These are phyloP conservation scores for Erysimum pusillum DNA, from an alignment of 441 rosid genomes.

Conservation along the genomic window DNA sequence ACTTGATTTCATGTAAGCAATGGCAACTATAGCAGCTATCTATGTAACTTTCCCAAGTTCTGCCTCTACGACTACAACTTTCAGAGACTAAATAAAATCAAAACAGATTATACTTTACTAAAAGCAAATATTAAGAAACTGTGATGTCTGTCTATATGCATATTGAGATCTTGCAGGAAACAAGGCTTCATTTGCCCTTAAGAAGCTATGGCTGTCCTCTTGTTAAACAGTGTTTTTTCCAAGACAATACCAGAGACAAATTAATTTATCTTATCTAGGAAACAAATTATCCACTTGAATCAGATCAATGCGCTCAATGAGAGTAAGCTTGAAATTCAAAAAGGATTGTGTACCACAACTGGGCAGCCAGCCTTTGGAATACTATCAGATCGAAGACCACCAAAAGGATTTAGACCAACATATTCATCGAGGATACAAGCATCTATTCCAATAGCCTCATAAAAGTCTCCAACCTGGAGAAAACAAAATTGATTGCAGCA, in stretches of 20 bases:
- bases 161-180: neutral
- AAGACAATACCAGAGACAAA: slow-evolving; percentile 1
- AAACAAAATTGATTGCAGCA: neutral
- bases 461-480: slow-evolving; percentile 93
- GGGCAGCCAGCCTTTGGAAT: slow-evolving; percentile 99
- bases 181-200: neutral
- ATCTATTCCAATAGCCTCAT: slow-evolving; percentile 97
- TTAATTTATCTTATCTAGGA: neutral
- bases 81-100: neutral
- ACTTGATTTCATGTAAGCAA: neutral
- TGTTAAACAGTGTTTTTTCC: neutral
- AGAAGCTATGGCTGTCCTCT: neutral
- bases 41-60: slow-evolving; percentile 16
- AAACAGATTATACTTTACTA: slow-evolving; percentile 11
- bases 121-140: neutral
- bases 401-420: slow-evolving; percentile 99
- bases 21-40: neutral
- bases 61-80: slow-evolving; percentile 6
- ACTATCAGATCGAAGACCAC: slow-evolving; percentile 90
- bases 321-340: slow-evolving; percentile 15
- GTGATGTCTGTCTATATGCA: slow-evolving; percentile 12
- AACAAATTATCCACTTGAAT: neutral
- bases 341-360: slow-evolving; percentile 67
- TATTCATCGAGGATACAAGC: slow-evolving; percentile 96
- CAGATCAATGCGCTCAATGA: slow-evolving; percentile 15